phyloP scores from a whole-genome alignment of 2,329 filamentous ascomycete species.

The Ilyonectria sp. region DNA sequence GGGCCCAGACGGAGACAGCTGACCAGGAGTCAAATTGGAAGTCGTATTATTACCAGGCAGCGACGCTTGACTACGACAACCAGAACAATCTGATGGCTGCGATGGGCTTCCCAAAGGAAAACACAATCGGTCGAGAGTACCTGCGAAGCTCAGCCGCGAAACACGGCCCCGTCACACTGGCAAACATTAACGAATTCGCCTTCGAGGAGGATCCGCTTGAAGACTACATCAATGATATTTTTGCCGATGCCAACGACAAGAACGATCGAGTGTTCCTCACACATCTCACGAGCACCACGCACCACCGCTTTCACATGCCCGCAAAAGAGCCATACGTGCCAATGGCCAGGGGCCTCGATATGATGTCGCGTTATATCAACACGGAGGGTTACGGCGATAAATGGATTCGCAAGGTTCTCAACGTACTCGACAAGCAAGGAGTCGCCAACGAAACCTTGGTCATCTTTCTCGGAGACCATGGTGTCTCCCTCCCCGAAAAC shows the following conservation, averaged over 20 bases:
- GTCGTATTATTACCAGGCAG: slow-evolving; percentile 53
- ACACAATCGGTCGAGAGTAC: slow-evolving; percentile 49
- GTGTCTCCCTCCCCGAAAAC: slow-evolving; percentile 52
- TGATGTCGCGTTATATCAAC: slow-evolving; percentile 53
- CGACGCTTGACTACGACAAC: slow-evolving; percentile 53
- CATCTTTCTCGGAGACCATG: slow-evolving; percentile 53
- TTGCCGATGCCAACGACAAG: slow-evolving; percentile 47
- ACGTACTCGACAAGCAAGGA: slow-evolving; percentile 50
- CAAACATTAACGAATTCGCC: slow-evolving; percentile 55
- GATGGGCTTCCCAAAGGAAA: slow-evolving; percentile 50
- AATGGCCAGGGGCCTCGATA: slow-evolving; percentile 46
- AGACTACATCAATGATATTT: slow-evolving; percentile 53
- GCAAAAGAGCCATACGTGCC: slow-evolving; percentile 47
- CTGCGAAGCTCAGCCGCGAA: slow-evolving; percentile 48
- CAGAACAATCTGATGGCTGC: slow-evolving; percentile 49
- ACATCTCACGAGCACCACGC: slow-evolving; percentile 55
- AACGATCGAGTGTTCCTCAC: slow-evolving; percentile 53
- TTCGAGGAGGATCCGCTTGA: slow-evolving; percentile 51
- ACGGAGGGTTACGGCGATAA: slow-evolving; percentile 51
- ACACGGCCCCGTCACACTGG: slow-evolving; percentile 48
- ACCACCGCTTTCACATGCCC: slow-evolving; percentile 53
- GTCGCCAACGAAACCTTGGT: slow-evolving; percentile 53
- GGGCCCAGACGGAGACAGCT: slow-evolving; percentile 10
- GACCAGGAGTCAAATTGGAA: slow-evolving; percentile 49
- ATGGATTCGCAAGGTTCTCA: slow-evolving; percentile 51